These are phyloP conservation scores for Podospora pseudopauciseta DNA, from an alignment of 495 filamentous ascomycete genomes.

Conservation along the genomic window DNA sequence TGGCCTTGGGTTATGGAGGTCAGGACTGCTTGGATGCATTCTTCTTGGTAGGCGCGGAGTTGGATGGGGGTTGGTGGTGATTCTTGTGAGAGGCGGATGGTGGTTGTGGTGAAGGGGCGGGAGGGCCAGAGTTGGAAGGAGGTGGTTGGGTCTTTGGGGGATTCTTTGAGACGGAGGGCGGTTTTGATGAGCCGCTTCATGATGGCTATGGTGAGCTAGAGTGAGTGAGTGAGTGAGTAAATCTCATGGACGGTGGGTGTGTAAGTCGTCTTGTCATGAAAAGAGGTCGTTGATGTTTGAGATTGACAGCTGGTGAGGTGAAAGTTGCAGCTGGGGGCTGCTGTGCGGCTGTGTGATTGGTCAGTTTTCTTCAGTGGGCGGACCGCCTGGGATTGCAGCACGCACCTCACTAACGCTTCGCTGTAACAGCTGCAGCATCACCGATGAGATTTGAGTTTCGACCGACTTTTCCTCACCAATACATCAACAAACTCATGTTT, in stretches of 20 bases:
- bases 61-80: constrained; percentile 35
- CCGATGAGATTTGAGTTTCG: neutral
- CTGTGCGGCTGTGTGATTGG: neutral
- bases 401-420: neutral
- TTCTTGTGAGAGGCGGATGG: neutral
- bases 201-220: neutral
- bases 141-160: constrained; percentile 4
- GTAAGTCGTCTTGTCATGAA: neutral
- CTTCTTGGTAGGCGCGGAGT: constrained; percentile 77
- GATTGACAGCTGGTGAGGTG: neutral
- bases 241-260: neutral
- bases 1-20: constrained; percentile 66
- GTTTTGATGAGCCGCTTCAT: constrained; percentile 2
- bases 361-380: neutral
- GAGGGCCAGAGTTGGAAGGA: neutral
- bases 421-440: neutral
- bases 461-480: neutral
- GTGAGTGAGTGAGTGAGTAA: neutral
- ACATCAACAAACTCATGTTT: neutral
- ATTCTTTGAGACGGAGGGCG: constrained; percentile 1
- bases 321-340: neutral
- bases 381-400: neutral
- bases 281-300: neutral
- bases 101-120: neutral
- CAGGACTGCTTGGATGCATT: constrained; percentile 85